These are phyloP conservation scores for Solanum sitiens DNA, from an alignment of 257 asterid species.

Conservation along the genomic window DNA sequence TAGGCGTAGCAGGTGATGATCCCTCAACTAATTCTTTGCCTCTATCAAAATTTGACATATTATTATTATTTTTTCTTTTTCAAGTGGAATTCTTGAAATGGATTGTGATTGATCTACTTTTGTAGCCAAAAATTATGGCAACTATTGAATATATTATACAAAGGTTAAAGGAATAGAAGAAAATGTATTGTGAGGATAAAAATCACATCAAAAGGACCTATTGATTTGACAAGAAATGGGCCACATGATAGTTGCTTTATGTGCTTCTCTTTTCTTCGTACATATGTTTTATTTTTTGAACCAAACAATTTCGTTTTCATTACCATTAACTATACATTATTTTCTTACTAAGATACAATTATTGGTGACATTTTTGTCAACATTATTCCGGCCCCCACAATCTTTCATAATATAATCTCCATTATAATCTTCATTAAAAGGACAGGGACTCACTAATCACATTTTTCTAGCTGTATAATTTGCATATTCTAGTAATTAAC, in stretches of 20 bases:
- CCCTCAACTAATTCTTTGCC: constrained; percentile 37
- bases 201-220: constrained; percentile 37
- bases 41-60: constrained; percentile 14
- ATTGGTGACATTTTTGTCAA: constrained; percentile 14
- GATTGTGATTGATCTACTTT: not conserved
- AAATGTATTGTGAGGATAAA: constrained; percentile 14
- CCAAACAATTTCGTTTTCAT: not conserved
- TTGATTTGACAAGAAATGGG: constrained; percentile 71
- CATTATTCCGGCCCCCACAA: constrained; percentile 2
- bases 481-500: not conserved
- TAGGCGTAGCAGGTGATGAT: constrained; percentile 28
- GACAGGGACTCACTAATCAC: constrained; percentile 14
- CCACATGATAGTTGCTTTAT: constrained; percentile 51
- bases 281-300: not conserved
- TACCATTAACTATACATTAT: constrained; percentile 10
- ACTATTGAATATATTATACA: not conserved
- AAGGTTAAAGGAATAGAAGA: constrained; percentile 27
- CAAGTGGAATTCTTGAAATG: not conserved
- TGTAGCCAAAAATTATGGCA: constrained; percentile 15
- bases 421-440: constrained; percentile 15
- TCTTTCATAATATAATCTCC: constrained; percentile 23
- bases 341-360: constrained; percentile 13
- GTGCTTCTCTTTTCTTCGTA: constrained; percentile 7
- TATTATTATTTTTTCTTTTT: not conserved
- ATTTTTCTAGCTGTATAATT: not conserved